Evolutionary conservation across 2,329 filamentous ascomycete genomes (phyloP), one percentile per base, ranked within the genome.

Genomic region (Chaetomium strumarium): DNA sequence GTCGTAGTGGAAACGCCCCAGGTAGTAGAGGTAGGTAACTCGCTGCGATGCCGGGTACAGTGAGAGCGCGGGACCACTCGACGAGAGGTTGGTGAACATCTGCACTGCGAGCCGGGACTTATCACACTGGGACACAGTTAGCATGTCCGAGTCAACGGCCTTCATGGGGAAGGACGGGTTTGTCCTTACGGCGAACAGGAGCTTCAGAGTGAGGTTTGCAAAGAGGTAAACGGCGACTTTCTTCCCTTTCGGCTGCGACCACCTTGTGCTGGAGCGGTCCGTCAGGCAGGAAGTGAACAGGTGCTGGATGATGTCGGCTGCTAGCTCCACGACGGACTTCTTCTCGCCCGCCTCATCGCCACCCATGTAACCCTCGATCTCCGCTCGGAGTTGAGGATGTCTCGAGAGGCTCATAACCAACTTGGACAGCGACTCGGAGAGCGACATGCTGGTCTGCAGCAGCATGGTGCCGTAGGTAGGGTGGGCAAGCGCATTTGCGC

Each of bases 21-120:
- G 84, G 66, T 96, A 96, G 72, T 96, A 96, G 13, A 97, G 83
- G 62, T 91, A 97, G 3, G 90, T 95, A 46, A 96, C 90, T 45
- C 90, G 83, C 66, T 97, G 88, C 6, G 86, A 80, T 19, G 88
- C 89, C 2, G 91, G 90, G 64, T 95, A 97, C 47, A 88, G 80
- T 1, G 80, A 77, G 12, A 97, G 72, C 0, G 90, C 88, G 1
- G 90, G 90, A 0, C 88, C 91, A 59, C 88, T 86, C 52, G 87
- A 84, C 46, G 84, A 85, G 58, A 96, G 92, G 65, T 93, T 95
- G 59, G 84, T 85, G 66, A 96, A 93, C 63, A 96, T 88, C 67
- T 92, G 90, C 59, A 88, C 87, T 14, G 89, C 90, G 51, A 90
- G 84, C 56, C 88, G 81, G 2, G 88, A 88, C 68, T 92, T 93